These are phyloP conservation scores for Talaromyces islandicus DNA, from an alignment of 2,329 filamentous ascomycete genomes.

Conservation along the genomic window DNA sequence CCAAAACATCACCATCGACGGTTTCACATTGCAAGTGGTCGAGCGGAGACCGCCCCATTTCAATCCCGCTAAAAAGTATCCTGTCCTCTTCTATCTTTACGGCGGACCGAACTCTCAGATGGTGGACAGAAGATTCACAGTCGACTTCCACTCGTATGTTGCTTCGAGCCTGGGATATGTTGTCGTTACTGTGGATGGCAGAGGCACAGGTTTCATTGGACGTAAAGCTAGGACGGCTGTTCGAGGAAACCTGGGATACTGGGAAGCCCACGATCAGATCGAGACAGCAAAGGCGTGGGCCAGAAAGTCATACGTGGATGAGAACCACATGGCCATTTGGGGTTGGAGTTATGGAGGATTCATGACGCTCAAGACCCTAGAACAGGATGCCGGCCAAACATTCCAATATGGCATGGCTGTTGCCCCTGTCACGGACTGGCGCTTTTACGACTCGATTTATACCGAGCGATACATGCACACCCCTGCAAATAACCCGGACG, in stretches of 20 bases:
- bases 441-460: slow-evolving; percentile 27
- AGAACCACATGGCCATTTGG: slow-evolving; percentile 82
- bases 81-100: slow-evolving; percentile 92
- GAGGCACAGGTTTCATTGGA: slow-evolving; percentile 86
- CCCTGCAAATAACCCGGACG: slow-evolving; percentile 70
- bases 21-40: slow-evolving; percentile 64
- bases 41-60: slow-evolving; percentile 91
- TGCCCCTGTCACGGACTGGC: slow-evolving; percentile 95
- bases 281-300: slow-evolving; percentile 81
- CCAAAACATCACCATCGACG: slow-evolving; percentile 77
- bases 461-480: slow-evolving; percentile 82
- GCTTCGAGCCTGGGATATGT: slow-evolving; percentile 83
- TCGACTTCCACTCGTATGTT: slow-evolving; percentile 88
- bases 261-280: slow-evolving; percentile 87
- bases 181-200: slow-evolving; percentile 88
- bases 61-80: slow-evolving; percentile 74
- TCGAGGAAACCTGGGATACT: slow-evolving; percentile 75
- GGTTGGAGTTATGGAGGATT: slow-evolving; percentile 98
- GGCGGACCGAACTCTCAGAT: slow-evolving; percentile 89
- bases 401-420: slow-evolving; percentile 98
- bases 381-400: slow-evolving; percentile 79
- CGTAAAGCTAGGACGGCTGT: slow-evolving; percentile 76
- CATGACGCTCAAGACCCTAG: slow-evolving; percentile 88
- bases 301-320: slow-evolving; percentile 74
- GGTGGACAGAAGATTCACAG: slow-evolving; percentile 70